Base-by-base conservation (phyloP, 192 early-diverging fungal genomes). In the Mortierella claussenii region DNA sequence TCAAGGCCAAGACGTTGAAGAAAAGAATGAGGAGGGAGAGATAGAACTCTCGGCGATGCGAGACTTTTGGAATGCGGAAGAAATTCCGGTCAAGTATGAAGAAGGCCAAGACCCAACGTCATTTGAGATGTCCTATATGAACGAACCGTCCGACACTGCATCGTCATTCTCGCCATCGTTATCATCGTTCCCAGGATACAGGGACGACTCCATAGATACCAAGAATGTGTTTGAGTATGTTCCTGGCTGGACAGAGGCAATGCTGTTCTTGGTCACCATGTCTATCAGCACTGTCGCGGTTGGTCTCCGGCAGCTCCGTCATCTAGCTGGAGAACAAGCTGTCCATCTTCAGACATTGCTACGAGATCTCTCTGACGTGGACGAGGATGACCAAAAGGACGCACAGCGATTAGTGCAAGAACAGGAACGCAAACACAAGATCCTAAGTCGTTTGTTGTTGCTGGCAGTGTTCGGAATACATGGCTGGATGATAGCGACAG, bases 211-310 rank as follows among this genome's bases (percentile, higher is more conserved):
- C 37, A 40, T 40, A 18, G 44, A 55, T 17, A 40, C 21, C n/a
- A 31, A 11, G 18, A 6, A 26, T 7, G 60, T 52, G 5, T 54
- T 54, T 27, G 42, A 54, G 21, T 65, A 65, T 8, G 42, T 65
- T 9, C 62, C 50, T 7, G 24, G 36, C 20, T 54, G 62, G 62
- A 65, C 62, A 2, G 62, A 65, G 34, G 62, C 24, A 4, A 65
- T 65, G 37, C 9, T 54, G 9, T 32, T 65, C 10, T 11, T 9
- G 3, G 30, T 65, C n/a, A 30, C 50, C 1, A 24, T 65, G 4
- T 27, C 21, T 31, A 5, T 54, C 11, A 51, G 62, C n/a, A 23
- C 31, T 7, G 30, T 32, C 36, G 8, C 36, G 2, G n/a, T 31
- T 2, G 51, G 51, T 26, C 13, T 65, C 28, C 13, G 40, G 8